Evolutionary conservation across 225 moss, liverwort and hornwort genomes (phyloP).

Genomic region (Ulota crispa): DNA sequence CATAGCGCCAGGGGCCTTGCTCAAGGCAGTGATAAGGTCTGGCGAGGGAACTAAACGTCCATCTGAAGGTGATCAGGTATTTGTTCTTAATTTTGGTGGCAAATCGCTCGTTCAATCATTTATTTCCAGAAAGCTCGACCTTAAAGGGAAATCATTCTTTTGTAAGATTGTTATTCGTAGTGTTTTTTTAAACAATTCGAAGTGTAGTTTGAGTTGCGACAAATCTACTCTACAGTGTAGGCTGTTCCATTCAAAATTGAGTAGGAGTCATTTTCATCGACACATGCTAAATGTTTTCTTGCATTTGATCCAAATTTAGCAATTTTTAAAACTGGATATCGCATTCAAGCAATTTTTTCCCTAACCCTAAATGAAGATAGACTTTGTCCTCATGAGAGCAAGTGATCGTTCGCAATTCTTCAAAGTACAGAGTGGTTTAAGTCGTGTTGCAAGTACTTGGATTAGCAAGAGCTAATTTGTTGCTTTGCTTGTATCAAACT

Average conservation of each 20-base stretch:
- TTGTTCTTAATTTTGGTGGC: constrained; percentile 4
- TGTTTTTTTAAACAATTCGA: background rate
- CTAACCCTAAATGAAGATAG: background rate
- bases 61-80: constrained; percentile 77
- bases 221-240: background rate
- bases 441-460: background rate
- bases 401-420: background rate
- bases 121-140: constrained; percentile 12
- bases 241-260: background rate
- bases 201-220: background rate
- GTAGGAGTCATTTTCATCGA: background rate
- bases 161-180: background rate
- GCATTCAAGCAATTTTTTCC: too few relatives aligned
- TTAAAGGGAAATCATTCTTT: background rate
- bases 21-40: constrained; percentile 82
- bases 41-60: constrained; percentile 71
- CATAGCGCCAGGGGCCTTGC: constrained; percentile 51
- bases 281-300: background rate
- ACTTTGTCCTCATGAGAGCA: background rate
- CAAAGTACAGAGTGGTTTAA: background rate
- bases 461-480: background rate
- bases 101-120: constrained; percentile 7
- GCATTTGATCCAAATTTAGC: background rate
- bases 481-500: background rate
- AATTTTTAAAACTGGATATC: background rate